These are phyloP conservation scores for Comarum palustre DNA, from an alignment of 306 rosid species.

Conservation along the genomic window DNA sequence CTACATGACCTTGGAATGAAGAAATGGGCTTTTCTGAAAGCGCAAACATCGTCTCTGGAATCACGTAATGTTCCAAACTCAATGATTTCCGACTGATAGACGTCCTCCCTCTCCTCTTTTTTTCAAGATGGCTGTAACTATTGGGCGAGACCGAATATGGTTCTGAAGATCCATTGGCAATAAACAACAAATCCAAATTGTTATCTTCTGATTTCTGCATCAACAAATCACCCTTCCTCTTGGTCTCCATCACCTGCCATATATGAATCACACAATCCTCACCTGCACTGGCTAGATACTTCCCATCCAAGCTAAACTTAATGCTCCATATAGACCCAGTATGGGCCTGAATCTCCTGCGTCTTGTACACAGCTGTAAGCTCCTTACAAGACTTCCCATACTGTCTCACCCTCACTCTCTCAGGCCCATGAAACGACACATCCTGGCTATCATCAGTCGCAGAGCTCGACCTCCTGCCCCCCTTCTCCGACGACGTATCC, in stretches of 20 bases:
- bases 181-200: conserved; percentile 50
- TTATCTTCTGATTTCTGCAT: conserved; percentile 64
- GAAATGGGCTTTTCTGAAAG: conserved; percentile 81
- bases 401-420: conserved; percentile 75
- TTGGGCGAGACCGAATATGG: conserved; percentile 49
- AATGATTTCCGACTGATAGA: conserved; percentile 71
- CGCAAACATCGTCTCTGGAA: conserved; percentile 72
- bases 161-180: conserved; percentile 78
- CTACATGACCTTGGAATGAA: conserved; percentile 78
- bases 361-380: conserved; percentile 67
- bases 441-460: conserved; percentile 98
- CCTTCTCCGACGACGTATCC: conserved; percentile 86
- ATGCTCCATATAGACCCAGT: conserved; percentile 87
- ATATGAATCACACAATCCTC: conserved; percentile 94
- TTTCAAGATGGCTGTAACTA: conserved; percentile 55
- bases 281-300: conserved; percentile 91
- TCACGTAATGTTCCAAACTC: conserved; percentile 69
- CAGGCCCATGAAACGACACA: conserved; percentile 75
- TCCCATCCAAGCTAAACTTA: conserved; percentile 96
- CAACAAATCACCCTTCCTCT: conserved; percentile 78
- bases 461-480: conserved; percentile 89
- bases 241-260: conserved; percentile 85
- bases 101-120: conserved; percentile 79
- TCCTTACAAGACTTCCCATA: conserved; percentile 87
- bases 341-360: conserved; percentile 94